Conservation (phyloP, 495 filamentous ascomycete genomes). For the Rhypophila decipiens region DNA sequence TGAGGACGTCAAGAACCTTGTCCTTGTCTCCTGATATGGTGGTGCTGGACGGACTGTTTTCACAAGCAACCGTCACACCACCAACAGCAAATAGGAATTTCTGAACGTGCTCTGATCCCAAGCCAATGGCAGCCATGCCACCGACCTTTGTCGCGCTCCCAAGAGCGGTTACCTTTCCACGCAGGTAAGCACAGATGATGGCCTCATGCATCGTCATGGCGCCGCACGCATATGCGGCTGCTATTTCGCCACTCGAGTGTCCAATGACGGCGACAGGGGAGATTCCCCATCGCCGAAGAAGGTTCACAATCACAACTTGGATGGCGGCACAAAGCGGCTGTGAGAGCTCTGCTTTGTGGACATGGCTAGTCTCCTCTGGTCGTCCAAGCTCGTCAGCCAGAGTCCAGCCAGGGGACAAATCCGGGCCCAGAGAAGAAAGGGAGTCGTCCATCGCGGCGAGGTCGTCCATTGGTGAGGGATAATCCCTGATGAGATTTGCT, state of each 20-base stretch:
- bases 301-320: constrained; percentile 16
- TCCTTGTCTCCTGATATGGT: constrained; percentile 38
- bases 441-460: background rate
- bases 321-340: constrained; percentile 17
- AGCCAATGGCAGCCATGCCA: constrained; percentile 31
- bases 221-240: constrained; percentile 20
- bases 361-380: background rate
- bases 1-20: constrained; percentile 19
- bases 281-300: constrained; percentile 13
- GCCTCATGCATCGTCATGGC: constrained; percentile 16
- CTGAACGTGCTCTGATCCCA: background rate
- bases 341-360: constrained; percentile 7
- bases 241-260: constrained; percentile 30
- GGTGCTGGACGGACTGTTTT: constrained; percentile 35
- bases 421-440: background rate
- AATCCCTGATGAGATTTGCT: constrained; percentile 7
- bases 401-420: background rate
- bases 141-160: constrained; percentile 26
- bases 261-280: constrained; percentile 18
- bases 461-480: background rate
- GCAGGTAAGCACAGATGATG: constrained; percentile 11
- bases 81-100: constrained; percentile 16
- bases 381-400: background rate
- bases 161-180: background rate
- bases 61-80: constrained; percentile 33